A percentile compares a stretch with the other conserved stretches of the same genome.
Conservation (phyloP, 768 basidiomycete genomes). For the Lactarius trivialis region DNA sequence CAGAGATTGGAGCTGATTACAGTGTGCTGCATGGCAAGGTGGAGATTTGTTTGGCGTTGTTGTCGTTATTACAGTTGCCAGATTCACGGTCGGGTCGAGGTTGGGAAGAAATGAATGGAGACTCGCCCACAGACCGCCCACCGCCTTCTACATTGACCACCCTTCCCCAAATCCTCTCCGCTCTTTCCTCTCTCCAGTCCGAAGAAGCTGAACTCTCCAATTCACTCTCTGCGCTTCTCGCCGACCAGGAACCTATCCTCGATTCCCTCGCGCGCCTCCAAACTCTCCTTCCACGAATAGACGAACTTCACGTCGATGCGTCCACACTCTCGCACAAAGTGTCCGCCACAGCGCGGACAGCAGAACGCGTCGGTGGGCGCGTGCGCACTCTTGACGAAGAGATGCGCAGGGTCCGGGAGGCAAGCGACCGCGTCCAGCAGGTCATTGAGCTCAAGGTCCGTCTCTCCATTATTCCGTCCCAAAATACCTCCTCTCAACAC, state of each 20-base stretch:
- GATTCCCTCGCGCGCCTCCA: slow-evolving; percentile 56
- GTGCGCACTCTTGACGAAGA: slow-evolving; percentile 88
- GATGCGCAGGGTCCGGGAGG: slow-evolving; percentile 83
- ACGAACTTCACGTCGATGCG: slow-evolving; percentile 56
- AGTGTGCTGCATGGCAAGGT: no score
- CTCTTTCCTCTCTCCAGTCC: slow-evolving; percentile 66
- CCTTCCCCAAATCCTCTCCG: slow-evolving; percentile 65
- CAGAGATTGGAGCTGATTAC: neutral
- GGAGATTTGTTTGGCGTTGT: no score
- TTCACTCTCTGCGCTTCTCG: slow-evolving; percentile 63
- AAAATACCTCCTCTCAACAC: slow-evolving; percentile 22
- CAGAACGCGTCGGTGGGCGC: slow-evolving; percentile 85
- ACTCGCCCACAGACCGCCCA: slow-evolving; percentile 14
- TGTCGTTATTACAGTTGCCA: no score
- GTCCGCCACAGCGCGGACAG: slow-evolving; percentile 66
- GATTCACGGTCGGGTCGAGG: neutral
- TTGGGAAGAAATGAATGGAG: slow-evolving; percentile 8
- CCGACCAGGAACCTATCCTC: slow-evolving; percentile 59
- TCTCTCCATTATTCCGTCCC: neutral
- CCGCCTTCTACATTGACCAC: slow-evolving; percentile 42
- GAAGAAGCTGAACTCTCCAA: slow-evolving; percentile 72
- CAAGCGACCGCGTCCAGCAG: slow-evolving; percentile 85
- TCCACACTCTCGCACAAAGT: slow-evolving; percentile 50
- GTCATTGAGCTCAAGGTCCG: slow-evolving; percentile 92
- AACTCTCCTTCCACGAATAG: slow-evolving; percentile 52